These are phyloP conservation scores for Ophiosphaerella korrae DNA, from an alignment of 2,329 filamentous ascomycete genomes.

Conservation along the genomic window DNA sequence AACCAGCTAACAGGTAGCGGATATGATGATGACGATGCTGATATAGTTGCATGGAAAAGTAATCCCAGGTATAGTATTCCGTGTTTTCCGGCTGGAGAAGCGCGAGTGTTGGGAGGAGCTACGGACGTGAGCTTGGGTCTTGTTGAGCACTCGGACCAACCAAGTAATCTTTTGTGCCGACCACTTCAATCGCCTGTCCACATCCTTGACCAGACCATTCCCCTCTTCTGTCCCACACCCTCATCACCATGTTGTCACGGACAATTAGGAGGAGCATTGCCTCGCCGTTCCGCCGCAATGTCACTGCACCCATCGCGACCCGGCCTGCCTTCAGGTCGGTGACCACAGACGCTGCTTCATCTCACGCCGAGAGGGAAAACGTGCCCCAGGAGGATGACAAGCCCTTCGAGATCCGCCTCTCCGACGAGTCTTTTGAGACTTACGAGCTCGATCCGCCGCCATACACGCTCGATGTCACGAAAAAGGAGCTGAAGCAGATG, in stretches of 20 bases:
- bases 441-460: constrained; percentile 97
- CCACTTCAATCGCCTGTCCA: constrained; percentile 15
- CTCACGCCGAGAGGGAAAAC: constrained; percentile 80
- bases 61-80: too few relatives aligned
- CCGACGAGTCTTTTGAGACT: constrained; percentile 98
- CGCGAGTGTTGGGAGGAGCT: background rate
- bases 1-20: too few relatives aligned
- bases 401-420: constrained; percentile 88
- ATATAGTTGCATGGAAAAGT: too few relatives aligned
- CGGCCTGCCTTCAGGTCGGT: constrained; percentile 66
- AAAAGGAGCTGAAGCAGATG: constrained; percentile 98
- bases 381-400: constrained; percentile 89
- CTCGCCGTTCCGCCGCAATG: constrained; percentile 47
- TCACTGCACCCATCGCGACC: constrained; percentile 38
- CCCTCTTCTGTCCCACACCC: constrained; percentile 21
- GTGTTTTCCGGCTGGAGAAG: too few relatives aligned
- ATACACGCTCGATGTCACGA: constrained; percentile 91
- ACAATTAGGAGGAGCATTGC: constrained; percentile 48
- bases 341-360: constrained; percentile 92
- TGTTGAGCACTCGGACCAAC: background rate
- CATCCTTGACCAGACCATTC: constrained; percentile 25
- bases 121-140: too few relatives aligned
- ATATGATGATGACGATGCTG: too few relatives aligned
- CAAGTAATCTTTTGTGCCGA: constrained; percentile 23
- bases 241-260: constrained; percentile 47